Evolutionary conservation across 371 early-diverging fungal genomes (phyloP), one percentile per base, ranked within the genome.

Genomic region (Haplosporangium sp.): DNA sequence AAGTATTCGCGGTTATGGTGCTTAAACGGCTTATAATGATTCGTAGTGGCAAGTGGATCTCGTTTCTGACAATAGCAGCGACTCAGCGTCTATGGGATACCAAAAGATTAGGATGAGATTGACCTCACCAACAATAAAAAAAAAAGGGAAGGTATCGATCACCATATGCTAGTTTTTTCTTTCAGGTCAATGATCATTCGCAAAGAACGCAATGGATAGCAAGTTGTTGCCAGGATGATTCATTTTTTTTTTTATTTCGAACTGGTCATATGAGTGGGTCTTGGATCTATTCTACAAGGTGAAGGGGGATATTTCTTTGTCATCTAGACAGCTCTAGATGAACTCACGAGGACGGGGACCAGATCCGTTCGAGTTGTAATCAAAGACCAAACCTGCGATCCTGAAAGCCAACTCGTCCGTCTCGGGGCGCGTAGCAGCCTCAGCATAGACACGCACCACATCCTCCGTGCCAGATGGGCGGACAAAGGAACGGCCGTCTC

Each of bases 391-490:
- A 16, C 95, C 90, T 11, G 90, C 90, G 51, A 96, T 91, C 57
- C 90, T 87, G 79, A 87, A 90, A 14, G 94, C 93, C 62, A 95
- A 85, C 72, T 93, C 90, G 55, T 95, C 95, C 47, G 91, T 91
- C 75, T 93, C 95, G 8, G 91, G 82, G 53, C 91, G 90, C 5
- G 97, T 96, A 36, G 94, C 94, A 12, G 99, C 99, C 85, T 99
- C 99, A 43, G 98, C 98, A 84, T 98, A 99, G 18, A 99, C 95
- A 59, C 99, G 91, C 38, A 99, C 98, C 36, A 98, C 93, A 84
- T 99, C 99, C 84, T 99, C 99, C 20, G 99, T 99, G 36, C 99
- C 99, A n/a, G 98, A 98, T 41, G 99, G 99, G 69, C 97, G 90
- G 37, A 98, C 99, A 87, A 99, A 98, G 8, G 96, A 92, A 51